A percentile compares a stretch with the other conserved stretches of the same genome.
Evolutionary conservation across 345 rosid genomes (phyloP).

Genomic region (Brassica incana): DNA sequence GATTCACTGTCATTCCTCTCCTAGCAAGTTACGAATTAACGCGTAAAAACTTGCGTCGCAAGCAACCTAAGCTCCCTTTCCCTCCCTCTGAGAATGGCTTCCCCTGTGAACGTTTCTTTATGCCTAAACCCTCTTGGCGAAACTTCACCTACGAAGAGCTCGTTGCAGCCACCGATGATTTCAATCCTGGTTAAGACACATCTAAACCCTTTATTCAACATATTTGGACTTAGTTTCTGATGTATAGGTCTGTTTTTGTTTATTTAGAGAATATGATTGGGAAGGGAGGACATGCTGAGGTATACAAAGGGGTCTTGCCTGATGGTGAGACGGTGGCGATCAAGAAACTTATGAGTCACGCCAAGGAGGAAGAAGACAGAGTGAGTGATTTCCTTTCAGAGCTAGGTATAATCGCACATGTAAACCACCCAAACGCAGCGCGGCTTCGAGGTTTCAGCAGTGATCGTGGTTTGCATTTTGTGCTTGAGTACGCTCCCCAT

Average conservation of each 20-base stretch:
- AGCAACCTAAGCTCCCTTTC: slow-evolving; percentile 42
- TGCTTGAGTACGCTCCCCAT: slow-evolving; percentile 70
- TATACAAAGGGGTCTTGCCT: slow-evolving; percentile 64
- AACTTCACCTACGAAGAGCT: slow-evolving; percentile 67
- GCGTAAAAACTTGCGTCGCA: slow-evolving; percentile 54
- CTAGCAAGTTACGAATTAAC: slow-evolving; percentile 45
- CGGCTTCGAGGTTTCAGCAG: slow-evolving; percentile 72
- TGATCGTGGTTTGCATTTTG: slow-evolving; percentile 79
- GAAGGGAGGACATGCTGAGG: slow-evolving; percentile 86
- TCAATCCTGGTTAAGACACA: slow-evolving; percentile 53
- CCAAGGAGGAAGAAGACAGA: slow-evolving; percentile 59
- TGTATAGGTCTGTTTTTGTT: neutral
- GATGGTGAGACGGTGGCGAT: slow-evolving; percentile 78
- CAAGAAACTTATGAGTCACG: slow-evolving; percentile 63
- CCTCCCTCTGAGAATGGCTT: slow-evolving; percentile 43
- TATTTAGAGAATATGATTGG: slow-evolving; percentile 76
- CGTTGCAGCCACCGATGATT: slow-evolving; percentile 61
- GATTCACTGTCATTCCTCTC: slow-evolving; percentile 52
- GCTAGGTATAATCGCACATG: slow-evolving; percentile 95
- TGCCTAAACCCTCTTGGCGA: slow-evolving; percentile 69
- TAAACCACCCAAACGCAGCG: slow-evolving; percentile 86
- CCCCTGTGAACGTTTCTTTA: slow-evolving; percentile 37
- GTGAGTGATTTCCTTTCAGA: slow-evolving; percentile 75
- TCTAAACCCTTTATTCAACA: neutral
- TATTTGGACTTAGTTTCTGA: slow-evolving; percentile 13